Base-by-base conservation (phyloP, 495 filamentous ascomycete species). In the Aspergillus taichungensis region DNA sequence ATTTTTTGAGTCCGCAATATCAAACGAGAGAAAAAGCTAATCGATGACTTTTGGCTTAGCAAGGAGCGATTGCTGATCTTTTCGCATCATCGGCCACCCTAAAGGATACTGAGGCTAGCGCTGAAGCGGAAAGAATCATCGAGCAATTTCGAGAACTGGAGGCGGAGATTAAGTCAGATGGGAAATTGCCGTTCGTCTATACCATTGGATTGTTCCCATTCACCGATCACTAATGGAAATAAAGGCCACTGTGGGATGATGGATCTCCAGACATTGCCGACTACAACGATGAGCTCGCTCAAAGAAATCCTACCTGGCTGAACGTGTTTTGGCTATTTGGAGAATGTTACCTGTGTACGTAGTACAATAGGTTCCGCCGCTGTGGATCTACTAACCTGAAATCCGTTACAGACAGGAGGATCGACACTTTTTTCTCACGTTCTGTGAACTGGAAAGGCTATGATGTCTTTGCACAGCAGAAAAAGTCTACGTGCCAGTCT, bases 331-430 rank as follows among this genome's bases (percentile, higher is more conserved):
- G 92, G 92, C 77, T 97, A 6, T 98, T 76, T 63, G 69, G 81
- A 18, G 92, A 98, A 69, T 97, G 92, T 70, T 98, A 97, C 57
- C 75, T 98, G 13, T 96, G 94, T 78, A 76, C 80, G 83, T 82
- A 61, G 8, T 59, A 43, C 12, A 30, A 11, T 10, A 34, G 31
- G 12, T 8, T 37, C 29, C 5, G 3, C 28, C 33, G 32, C 53
- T 67, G 50, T 24, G 18, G 4, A 24, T 24, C 18, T 24, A 24
- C 18, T 24, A 24, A 24, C 18, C 64, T 46, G 12, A 36, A 31
- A 32, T 36, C n/a, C 36, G 43, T 13, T 13, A 37, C 38, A 66
- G 63, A 69, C 60, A 87, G 85, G 55, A 87, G 89, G 37, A 76
- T 95, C 13, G 77, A 68, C 61, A 82, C 84, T 9, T 76, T 77